A percentile compares a stretch with the other conserved stretches of the same genome.
These are phyloP conservation scores for Pleurotus giganteus DNA, from an alignment of 768 basidiomycete species.

Conservation along the genomic window DNA sequence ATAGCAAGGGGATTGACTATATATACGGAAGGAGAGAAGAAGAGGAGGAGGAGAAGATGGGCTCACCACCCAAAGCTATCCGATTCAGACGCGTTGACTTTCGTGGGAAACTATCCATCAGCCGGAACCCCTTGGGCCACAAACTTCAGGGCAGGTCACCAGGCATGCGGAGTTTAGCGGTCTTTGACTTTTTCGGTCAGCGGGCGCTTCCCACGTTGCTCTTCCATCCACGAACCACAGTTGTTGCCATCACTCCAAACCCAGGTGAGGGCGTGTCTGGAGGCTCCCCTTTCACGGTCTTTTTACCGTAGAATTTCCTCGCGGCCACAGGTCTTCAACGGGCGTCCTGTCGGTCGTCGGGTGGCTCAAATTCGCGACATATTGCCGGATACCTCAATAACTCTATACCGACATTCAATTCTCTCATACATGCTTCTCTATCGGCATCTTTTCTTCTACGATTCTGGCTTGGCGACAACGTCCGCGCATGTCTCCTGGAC, in stretches of 20 bases:
- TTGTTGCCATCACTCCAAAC: neutral
- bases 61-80: neutral
- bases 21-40: constrained; percentile 9
- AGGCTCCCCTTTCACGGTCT: neutral
- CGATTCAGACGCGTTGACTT: constrained; percentile 9
- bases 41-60: neutral
- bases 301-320: neutral
- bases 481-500: neutral
- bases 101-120: neutral
- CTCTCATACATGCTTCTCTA: neutral
- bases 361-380: neutral
- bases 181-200: neutral
- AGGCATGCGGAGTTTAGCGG: constrained; percentile 6
- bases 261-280: neutral
- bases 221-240: neutral
- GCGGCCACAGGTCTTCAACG: neutral
- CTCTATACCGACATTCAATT: neutral
- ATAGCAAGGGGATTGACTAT: constrained; percentile 1
- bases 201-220: neutral
- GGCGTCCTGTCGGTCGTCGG: neutral
- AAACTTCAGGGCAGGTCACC: constrained; percentile 7
- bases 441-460: neutral
- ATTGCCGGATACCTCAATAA: neutral
- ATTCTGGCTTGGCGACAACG: neutral
- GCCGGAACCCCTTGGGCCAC: constrained; percentile 2